Evolutionary conservation across 2,329 filamentous ascomycete species (phyloP).

Genomic region (Colletotrichum cuscutae): DNA sequence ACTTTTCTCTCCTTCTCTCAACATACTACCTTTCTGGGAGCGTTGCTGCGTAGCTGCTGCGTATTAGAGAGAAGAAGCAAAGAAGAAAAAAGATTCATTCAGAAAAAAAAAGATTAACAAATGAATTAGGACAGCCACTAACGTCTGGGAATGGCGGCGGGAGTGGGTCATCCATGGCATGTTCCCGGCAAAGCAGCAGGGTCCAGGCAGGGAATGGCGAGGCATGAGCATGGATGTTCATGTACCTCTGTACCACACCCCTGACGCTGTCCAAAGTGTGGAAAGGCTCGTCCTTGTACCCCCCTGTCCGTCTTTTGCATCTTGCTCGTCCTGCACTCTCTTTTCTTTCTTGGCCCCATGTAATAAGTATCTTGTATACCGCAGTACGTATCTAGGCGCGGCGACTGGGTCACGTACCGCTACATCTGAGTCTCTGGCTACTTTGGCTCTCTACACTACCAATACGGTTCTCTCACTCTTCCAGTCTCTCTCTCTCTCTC

Average conservation of each 20-base stretch:
- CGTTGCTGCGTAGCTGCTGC: not conserved
- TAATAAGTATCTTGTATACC: too few species aligned
- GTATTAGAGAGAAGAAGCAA: not conserved
- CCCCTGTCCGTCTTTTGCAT: not conserved
- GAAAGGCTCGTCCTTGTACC: constrained; percentile 24
- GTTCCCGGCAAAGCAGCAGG: constrained; percentile 31
- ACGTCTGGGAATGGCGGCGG: constrained; percentile 27
- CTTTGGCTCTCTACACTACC: not conserved
- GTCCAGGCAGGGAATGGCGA: constrained; percentile 6
- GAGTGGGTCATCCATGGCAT: constrained; percentile 25
- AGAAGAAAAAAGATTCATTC: not conserved
- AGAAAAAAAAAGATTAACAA: constrained; percentile 11
- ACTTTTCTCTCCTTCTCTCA: not conserved
- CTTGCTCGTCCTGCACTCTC: not conserved
- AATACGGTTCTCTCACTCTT: not conserved
- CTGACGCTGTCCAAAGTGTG: constrained; percentile 21
- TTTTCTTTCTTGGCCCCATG: not conserved
- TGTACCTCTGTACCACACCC: not conserved
- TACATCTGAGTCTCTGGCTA: not conserved
- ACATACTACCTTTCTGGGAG: too few species aligned
- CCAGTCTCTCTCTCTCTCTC: too few species aligned
- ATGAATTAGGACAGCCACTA: constrained; percentile 28
- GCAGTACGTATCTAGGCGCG: too few species aligned
- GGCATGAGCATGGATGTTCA: too few species aligned
- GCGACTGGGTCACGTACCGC: not conserved